Percentiles rank a stretch among this genome's conserved stretches.
These are phyloP conservation scores for Moesziomyces sp. DNA, from an alignment of 1,284 basidiomycete species.

Conservation along the genomic window DNA sequence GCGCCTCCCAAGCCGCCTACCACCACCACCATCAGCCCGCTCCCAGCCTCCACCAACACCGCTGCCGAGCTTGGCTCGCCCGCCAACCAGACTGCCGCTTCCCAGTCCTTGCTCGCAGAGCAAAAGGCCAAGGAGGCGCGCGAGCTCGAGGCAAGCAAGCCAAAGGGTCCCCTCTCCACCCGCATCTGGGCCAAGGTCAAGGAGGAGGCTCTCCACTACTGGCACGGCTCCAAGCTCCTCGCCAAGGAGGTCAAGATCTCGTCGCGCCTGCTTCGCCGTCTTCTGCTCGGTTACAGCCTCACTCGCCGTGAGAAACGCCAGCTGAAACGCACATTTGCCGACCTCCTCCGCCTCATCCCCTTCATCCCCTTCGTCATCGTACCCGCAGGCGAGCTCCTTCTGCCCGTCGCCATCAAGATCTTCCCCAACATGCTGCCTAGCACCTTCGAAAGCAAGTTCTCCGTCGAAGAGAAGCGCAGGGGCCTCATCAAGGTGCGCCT, in stretches of 20 bases:
- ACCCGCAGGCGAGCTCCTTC: conserved; percentile 97
- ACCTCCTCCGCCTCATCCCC: conserved; percentile 89
- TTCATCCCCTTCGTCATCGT: conserved; percentile 95
- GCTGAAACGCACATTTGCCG: conserved; percentile 90
- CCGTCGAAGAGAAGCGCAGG: conserved; percentile 88
- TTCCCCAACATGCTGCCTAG: conserved; percentile 99
- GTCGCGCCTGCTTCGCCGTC: conserved; percentile 86
- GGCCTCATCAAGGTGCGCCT: conserved; percentile 92
- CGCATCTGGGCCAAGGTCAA: conserved; percentile 87
- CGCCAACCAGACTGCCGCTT: conserved; percentile 51
- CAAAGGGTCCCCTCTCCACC: conserved; percentile 36
- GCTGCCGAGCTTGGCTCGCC: conserved; percentile 50
- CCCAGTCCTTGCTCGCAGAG: conserved; percentile 49
- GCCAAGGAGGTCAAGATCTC: conserved; percentile 95
- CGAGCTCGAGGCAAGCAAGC: conserved; percentile 41
- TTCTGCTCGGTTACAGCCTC: conserved; percentile 87
- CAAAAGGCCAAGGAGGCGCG: conserved; percentile 41
- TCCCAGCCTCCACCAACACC: conserved; percentile 39
- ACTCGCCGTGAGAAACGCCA: conserved; percentile 94
- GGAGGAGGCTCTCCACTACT: conserved; percentile 95
- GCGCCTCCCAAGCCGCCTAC: conserved; percentile 38
- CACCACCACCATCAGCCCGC: conserved; percentile 28
- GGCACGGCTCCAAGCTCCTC: conserved; percentile 93
- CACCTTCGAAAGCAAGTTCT: conserved; percentile 96
- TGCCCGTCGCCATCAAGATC: conserved; percentile 93